Percentiles rank a stretch among this genome's conserved stretches.
These are phyloP conservation scores for Cytospora mali DNA, from an alignment of 2,329 filamentous ascomycete species.

Conservation along the genomic window DNA sequence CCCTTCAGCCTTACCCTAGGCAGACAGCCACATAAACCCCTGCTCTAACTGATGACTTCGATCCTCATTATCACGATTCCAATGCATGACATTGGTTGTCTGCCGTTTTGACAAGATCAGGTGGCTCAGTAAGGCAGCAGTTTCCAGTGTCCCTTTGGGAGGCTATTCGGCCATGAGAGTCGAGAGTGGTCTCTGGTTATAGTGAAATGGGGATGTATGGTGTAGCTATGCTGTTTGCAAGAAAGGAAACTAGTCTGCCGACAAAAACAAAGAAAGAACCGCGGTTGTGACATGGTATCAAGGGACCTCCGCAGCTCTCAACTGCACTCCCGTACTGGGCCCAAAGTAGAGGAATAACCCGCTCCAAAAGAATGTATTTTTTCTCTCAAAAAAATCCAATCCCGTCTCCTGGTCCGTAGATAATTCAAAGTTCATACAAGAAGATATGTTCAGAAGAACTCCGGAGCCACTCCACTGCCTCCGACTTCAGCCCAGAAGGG, in stretches of 20 bases:
- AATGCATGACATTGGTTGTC: background rate
- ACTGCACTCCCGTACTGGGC: background rate
- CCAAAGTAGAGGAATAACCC: background rate
- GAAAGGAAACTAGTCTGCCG: conserved; percentile 3
- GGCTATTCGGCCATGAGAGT: background rate
- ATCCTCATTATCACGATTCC: background rate
- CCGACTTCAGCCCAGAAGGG: background rate
- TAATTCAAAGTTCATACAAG: background rate
- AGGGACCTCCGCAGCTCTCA: conserved; percentile 2
- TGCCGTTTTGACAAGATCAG: background rate
- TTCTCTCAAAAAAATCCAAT: background rate
- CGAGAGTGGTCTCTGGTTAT: background rate
- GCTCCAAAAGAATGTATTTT: background rate
- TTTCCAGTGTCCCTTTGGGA: too few species aligned
- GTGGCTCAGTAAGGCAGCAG: background rate
- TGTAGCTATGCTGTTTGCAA: conserved; percentile 1
- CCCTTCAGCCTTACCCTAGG: conserved; percentile 22
- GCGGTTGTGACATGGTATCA: conserved; percentile 5
- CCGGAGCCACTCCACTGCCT: background rate
- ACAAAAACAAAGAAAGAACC: conserved; percentile 1
- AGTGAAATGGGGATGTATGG: background rate
- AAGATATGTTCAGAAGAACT: background rate
- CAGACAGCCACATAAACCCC: conserved; percentile 8
- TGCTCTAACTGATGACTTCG: background rate
- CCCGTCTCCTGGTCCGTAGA: background rate